A percentile compares a stretch with the other conserved stretches of the same genome.
phyloP scores from a whole-genome alignment of 176 grass and related monocot genomes.

The Avena insularis region DNA sequence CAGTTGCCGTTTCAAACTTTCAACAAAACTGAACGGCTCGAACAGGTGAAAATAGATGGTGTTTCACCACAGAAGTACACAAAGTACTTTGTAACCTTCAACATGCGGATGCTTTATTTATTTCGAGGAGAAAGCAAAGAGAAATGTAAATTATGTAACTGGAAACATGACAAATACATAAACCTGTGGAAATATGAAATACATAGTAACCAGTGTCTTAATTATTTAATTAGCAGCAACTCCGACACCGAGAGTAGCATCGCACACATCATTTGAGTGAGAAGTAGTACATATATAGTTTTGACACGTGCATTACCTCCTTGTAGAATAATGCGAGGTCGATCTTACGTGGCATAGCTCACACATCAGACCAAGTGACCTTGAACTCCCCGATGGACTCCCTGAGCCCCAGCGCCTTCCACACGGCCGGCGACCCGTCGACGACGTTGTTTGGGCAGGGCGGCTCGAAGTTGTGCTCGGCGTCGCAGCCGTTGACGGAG shows the following conservation, averaged over 20 bases:
- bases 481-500: slow-evolving; percentile 53
- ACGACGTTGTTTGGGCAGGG: slow-evolving; percentile 60
- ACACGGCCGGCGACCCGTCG: slow-evolving; percentile 61
- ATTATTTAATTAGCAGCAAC: slow-evolving; percentile 12
- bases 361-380: slow-evolving; percentile 62
- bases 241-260: slow-evolving; percentile 18
- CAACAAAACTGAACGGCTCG: neutral
- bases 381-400: slow-evolving; percentile 46
- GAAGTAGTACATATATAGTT: no score
- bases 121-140: neutral
- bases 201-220: slow-evolving; percentile 24
- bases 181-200: neutral
- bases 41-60: neutral
- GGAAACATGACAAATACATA: neutral
- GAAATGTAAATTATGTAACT: neutral
- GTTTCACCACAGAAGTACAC: neutral
- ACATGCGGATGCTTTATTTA: neutral
- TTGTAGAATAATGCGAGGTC: no score
- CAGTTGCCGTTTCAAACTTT: neutral
- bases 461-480: slow-evolving; percentile 60
- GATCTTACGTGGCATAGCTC: neutral
- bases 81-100: neutral
- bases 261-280: neutral
- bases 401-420: slow-evolving; percentile 59
- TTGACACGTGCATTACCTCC: no score